Base-by-base conservation (phyloP, 495 filamentous ascomycete genomes). In the Copromyces sp. region DNA sequence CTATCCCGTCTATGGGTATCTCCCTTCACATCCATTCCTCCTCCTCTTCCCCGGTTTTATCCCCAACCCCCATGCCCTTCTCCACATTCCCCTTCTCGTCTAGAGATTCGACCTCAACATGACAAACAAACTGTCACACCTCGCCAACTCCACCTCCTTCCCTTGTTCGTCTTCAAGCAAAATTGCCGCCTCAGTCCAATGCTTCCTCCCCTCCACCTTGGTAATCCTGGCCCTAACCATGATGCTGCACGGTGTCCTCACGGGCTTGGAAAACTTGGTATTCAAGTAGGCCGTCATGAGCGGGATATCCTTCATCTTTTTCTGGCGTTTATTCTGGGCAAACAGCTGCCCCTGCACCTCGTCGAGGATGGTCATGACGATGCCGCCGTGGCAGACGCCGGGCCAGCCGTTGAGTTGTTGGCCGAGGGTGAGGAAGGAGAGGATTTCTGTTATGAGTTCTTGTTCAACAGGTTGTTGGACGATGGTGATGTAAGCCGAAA, bases 221-320 rank as follows among this genome's bases (percentile, higher is more conserved):
- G 74, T 73, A 39, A 84, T 69, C 72, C 74, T 74, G 24, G 83
- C 84, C n/a, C 77, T 83, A 1, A 86, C 86, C n/a, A 90, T 44
- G 41, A 91, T 74, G 2, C 84, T 84, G 9, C 80, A 79, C 12
- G 87, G 87, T 37, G 88, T 90, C 24, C 70, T 70, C 2, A 91
- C 83, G 0, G 89, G 88, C 75, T 77, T 82, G 53, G 84, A 29
- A 72, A 87, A 93, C 40, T 70, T 82, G 14, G 87, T 86, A 70
- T 89, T 90, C 69, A 92, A 75, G 69, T 86, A 87, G 9, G 85
- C 89, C 42, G 90, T 91, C 70, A 90, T 82, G 38, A 76, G 77
- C 20, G 73, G 72, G 1, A 74, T n/a, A 8, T 73, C 72, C 29
- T 70, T 59, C 11, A 79, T 73, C 69, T 24, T 72, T 44, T 78